Evolutionary conservation across 2,329 filamentous ascomycete genomes (phyloP), one percentile per base, ranked within the genome.

Genomic region (Trematosphaeria pertusa): DNA sequence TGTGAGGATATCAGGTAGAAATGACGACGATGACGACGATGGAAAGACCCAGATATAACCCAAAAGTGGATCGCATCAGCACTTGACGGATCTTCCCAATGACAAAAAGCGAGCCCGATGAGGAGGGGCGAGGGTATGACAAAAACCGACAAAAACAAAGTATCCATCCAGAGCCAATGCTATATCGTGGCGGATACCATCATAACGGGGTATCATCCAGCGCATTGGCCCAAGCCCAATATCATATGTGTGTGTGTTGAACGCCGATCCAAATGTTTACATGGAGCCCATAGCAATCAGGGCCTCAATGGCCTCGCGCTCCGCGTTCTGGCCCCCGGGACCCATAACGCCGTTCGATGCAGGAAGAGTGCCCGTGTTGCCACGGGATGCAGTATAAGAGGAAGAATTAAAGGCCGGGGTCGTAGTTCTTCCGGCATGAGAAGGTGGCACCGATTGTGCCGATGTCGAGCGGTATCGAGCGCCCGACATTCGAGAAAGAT

Each of bases 291-390:
- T 87, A 71, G 86, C 84, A 65, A 94, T 78, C 65, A 93, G 83
- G 56, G 89, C 89, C 72, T 91, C 89, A 56, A 92, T 83, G 44
- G 89, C 89, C 72, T 91, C 89, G 62, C 87, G 86, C 78, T 93
- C 89, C 73, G 85, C 82, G 69, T 87, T 84, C 28, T 62, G 56
- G 20, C 44, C 53, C 38, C 62, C 61, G 42, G 58, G 60, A 32
- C 56, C 63, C 53, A 60, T 50, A 49, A 65, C 58, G 50, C 58
- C 61, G 26, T 52, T 41, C 38, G 62, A 62, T 63, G 62, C 54
- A 59, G 58, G 46, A 59, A 61, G 48, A 52, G 56, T 46, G 50
- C 48, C 51, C 52, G 52, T 43, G 59, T 60, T 62, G 50, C 50
- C 59, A 50, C 59, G 64, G 59, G 62, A 69, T 67, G 61, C 63